Evolutionary conservation across 129 eudicot genomes (phyloP).

Genomic region (Saposhnikovia divaricata): DNA sequence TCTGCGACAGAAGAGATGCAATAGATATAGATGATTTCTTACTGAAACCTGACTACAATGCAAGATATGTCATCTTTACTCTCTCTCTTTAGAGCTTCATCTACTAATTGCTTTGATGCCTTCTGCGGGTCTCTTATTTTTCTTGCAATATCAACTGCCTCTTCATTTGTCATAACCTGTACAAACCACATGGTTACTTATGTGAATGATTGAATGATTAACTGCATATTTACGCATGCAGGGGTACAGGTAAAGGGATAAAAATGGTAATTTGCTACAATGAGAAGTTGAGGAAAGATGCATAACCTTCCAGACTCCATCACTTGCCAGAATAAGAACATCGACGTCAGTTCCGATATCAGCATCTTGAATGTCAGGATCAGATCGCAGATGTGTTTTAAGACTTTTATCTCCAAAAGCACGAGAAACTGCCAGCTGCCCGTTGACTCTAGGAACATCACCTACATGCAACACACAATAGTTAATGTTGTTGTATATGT

Average conservation of each 20-base stretch:
- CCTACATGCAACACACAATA: constrained; percentile 29
- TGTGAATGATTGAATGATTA: background rate
- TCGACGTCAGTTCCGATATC: constrained; percentile 48
- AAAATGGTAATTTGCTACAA: background rate
- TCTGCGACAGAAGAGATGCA: background rate
- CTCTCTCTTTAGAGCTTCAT: constrained; percentile 67
- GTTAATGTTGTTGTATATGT: background rate
- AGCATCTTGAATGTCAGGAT: constrained; percentile 52
- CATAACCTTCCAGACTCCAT: constrained; percentile 87
- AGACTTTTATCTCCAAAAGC: constrained; percentile 88
- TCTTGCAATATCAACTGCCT: constrained; percentile 60
- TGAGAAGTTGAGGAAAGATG: background rate
- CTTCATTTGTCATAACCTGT: constrained; percentile 63
- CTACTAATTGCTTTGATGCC: constrained; percentile 57
- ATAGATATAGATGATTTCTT: constrained; percentile 7
- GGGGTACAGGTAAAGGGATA: background rate
- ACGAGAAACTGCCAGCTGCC: constrained; percentile 86
- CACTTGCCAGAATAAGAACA: constrained; percentile 73
- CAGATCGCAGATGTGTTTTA: constrained; percentile 61
- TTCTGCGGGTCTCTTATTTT: constrained; percentile 49
- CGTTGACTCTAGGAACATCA: constrained; percentile 84
- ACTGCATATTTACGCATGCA: background rate
- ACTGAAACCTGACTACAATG: constrained; percentile 54
- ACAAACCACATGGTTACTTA: constrained; percentile 6
- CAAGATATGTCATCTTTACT: constrained; percentile 80